Evolutionary conservation across 371 early-diverging fungal genomes (phyloP).

Genomic region (Mortierella sp.): DNA sequence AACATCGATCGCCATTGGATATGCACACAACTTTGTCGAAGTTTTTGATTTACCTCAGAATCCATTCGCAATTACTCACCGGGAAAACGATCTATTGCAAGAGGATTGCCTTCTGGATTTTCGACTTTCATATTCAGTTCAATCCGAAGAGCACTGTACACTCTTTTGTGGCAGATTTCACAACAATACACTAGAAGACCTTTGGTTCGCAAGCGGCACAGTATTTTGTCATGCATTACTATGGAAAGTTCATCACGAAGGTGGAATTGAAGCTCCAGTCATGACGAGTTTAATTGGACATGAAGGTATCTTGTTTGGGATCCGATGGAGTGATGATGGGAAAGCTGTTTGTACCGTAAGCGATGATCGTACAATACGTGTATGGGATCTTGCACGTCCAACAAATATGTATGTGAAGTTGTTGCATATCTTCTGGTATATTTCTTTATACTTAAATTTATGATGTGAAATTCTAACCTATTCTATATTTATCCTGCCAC

Average conservation of each 20-base stretch:
- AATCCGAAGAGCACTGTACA: conserved; percentile 54
- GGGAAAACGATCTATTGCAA: conserved; percentile 53
- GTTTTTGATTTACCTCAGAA: conserved; percentile 60
- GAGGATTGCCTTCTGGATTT: conserved; percentile 19
- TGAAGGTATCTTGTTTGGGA: conserved; percentile 85
- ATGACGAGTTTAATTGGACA: conserved; percentile 70
- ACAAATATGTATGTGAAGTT: conserved; percentile 27
- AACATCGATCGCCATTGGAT: conserved; percentile 70
- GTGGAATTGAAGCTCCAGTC: conserved; percentile 64
- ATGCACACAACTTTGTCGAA: conserved; percentile 82
- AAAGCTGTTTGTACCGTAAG: conserved; percentile 76
- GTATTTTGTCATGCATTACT: conserved; percentile 86
- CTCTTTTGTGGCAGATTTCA: conserved; percentile 76
- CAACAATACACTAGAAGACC: conserved; percentile 62
- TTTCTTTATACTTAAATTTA: background rate
- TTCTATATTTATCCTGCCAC: background rate
- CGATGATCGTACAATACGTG: conserved; percentile 87
- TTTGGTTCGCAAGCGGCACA: conserved; percentile 83
- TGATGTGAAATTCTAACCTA: background rate
- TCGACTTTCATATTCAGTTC: conserved; percentile 31
- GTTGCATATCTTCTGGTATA: background rate
- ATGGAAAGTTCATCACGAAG: conserved; percentile 66
- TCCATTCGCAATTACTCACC: conserved; percentile 52
- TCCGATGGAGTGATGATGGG: conserved; percentile 77
- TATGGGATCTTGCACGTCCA: conserved; percentile 71